These are phyloP conservation scores for Boletales sp. DNA, from an alignment of 768 basidiomycete genomes.

Conservation along the genomic window DNA sequence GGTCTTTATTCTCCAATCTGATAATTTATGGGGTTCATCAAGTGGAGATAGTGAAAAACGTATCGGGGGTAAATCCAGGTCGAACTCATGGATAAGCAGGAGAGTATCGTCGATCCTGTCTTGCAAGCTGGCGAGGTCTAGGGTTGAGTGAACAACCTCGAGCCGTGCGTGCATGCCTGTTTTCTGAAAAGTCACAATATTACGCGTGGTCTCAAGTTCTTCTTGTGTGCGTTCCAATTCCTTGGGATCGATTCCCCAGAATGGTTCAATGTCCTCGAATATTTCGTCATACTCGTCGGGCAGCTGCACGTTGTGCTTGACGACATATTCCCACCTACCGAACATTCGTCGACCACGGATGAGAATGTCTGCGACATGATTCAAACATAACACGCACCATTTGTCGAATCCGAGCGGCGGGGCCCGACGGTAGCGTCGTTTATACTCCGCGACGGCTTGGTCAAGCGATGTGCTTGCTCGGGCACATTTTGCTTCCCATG, in stretches of 20 bases:
- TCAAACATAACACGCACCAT: constrained; percentile 29
- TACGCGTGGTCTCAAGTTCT: constrained; percentile 13
- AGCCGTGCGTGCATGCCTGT: background rate
- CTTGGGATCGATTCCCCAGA: constrained; percentile 34
- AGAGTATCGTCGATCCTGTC: constrained; percentile 14
- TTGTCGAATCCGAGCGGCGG: constrained; percentile 43
- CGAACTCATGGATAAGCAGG: constrained; percentile 22
- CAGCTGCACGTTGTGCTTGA: constrained; percentile 36
- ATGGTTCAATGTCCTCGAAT: constrained; percentile 33
- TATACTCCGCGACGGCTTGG: constrained; percentile 39
- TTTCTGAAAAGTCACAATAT: constrained; percentile 27
- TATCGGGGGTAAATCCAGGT: constrained; percentile 29
- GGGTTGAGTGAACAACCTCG: constrained; percentile 12
- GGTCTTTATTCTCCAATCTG: constrained; percentile 20
- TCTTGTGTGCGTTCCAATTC: constrained; percentile 18
- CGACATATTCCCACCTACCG: constrained; percentile 42
- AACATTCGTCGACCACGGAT: too few species aligned
- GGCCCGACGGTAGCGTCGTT: constrained; percentile 28
- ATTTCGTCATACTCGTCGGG: constrained; percentile 50
- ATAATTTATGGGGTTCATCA: constrained; percentile 28
- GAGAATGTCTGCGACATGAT: too few species aligned
- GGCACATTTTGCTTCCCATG: constrained; percentile 34
- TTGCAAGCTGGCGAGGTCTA: constrained; percentile 5
- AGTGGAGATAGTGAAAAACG: constrained; percentile 28
- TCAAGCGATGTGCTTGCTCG: constrained; percentile 36